Percentiles rank a stretch among this genome's conserved stretches.
Conservation (phyloP, 2,329 filamentous ascomycete species). For the Ilyonectria sp. region DNA sequence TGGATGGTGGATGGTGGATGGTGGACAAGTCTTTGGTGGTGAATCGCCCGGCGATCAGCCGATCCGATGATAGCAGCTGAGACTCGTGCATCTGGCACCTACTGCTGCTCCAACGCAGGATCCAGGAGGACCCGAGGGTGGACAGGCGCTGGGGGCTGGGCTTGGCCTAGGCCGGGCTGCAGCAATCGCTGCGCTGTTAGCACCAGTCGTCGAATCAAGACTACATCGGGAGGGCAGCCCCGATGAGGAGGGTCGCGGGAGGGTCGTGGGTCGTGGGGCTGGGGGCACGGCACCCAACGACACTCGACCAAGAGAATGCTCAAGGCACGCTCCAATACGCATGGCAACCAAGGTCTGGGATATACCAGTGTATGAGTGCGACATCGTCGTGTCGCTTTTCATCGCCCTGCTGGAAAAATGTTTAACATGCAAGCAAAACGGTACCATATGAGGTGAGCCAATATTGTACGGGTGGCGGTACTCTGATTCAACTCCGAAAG, state of each 20-base stretch:
- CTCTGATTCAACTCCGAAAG: not conserved
- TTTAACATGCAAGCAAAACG: not conserved
- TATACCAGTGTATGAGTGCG: not conserved
- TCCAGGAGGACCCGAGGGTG: constrained; percentile 16
- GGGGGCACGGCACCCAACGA: constrained; percentile 26
- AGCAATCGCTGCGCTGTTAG: constrained; percentile 43
- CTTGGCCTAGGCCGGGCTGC: constrained; percentile 31
- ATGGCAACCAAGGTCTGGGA: constrained; percentile 10
- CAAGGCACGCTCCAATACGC: constrained; percentile 11
- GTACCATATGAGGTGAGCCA: not conserved
- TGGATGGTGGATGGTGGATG: not conserved
- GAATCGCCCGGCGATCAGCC: constrained; percentile 39
- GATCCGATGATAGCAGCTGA: constrained; percentile 34
- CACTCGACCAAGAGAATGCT: constrained; percentile 20
- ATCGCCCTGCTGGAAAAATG: not conserved
- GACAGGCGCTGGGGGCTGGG: constrained; percentile 21
- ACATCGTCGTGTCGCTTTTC: not conserved
- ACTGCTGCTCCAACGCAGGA: constrained; percentile 15
- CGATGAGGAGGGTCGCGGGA: constrained; percentile 35
- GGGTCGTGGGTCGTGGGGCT: constrained; percentile 30
- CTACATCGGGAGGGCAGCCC: constrained; percentile 44
- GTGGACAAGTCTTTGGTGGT: constrained; percentile 40
- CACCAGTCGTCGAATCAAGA: constrained; percentile 49
- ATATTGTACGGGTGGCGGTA: not conserved
- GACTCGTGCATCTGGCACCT: constrained; percentile 21